These are phyloP conservation scores for Neolentinus lepideus DNA, from an alignment of 1,284 basidiomycete genomes.

Conservation along the genomic window DNA sequence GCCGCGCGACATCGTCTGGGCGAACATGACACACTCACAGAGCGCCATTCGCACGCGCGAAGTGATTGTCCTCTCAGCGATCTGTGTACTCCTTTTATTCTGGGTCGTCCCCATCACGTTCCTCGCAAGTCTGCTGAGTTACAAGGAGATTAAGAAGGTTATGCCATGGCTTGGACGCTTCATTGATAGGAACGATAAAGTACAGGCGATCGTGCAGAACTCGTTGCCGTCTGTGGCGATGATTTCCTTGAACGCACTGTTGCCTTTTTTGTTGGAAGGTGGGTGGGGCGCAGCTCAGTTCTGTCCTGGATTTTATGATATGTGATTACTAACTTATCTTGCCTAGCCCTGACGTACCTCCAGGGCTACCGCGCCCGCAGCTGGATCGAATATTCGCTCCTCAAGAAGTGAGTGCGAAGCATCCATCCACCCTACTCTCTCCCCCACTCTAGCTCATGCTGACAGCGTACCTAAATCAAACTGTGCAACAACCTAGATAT, in stretches of 20 bases:
- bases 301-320: too few species aligned
- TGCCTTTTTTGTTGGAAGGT: slow-evolving; percentile 92
- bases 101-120: slow-evolving; percentile 86
- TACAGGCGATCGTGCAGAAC: slow-evolving; percentile 88
- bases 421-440: slow-evolving; percentile 1
- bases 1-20: slow-evolving; percentile 94
- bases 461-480: too few species aligned
- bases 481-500: slow-evolving; percentile 63
- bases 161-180: slow-evolving; percentile 79
- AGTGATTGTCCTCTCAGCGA: slow-evolving; percentile 59
- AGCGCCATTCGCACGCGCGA: slow-evolving; percentile 56
- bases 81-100: slow-evolving; percentile 70
- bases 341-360: slow-evolving; percentile 76
- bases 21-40: slow-evolving; percentile 70
- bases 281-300: too few species aligned
- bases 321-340: too few species aligned
- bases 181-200: slow-evolving; percentile 74
- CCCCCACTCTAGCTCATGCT: too few species aligned
- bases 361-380: slow-evolving; percentile 88
- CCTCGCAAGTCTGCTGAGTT: slow-evolving; percentile 81
- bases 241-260: slow-evolving; percentile 81
- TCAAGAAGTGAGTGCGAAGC: slow-evolving; percentile 69
- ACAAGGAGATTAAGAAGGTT: slow-evolving; percentile 85
- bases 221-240: slow-evolving; percentile 88
- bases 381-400: slow-evolving; percentile 87